A percentile compares a stretch with the other conserved stretches of the same genome.
These are phyloP conservation scores for Kitagawia praeruptora DNA, from an alignment of 129 eudicot genomes.

Conservation along the genomic window DNA sequence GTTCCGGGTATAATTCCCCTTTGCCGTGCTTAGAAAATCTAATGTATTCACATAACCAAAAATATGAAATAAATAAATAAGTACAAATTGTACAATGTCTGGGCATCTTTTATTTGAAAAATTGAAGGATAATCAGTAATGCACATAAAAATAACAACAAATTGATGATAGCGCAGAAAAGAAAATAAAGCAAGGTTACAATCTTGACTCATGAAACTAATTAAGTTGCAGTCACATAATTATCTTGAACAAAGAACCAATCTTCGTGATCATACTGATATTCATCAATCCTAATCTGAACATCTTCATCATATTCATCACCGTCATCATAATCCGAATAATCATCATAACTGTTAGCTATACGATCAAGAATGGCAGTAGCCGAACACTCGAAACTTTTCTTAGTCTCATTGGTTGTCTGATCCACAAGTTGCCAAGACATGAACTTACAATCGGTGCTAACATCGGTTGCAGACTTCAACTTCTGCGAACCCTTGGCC, in stretches of 20 bases:
- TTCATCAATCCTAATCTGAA: not conserved
- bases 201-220: not conserved
- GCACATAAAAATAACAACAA: not conserved
- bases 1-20: too few relatives aligned
- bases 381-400: not conserved
- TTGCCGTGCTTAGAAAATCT: too few relatives aligned
- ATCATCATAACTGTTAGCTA: not conserved
- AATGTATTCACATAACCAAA: too few relatives aligned
- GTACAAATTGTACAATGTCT: too few relatives aligned
- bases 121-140: not conserved
- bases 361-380: not conserved
- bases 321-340: not conserved
- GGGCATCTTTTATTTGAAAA: not conserved
- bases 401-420: not conserved
- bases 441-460: constrained; percentile 11
- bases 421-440: constrained; percentile 28
- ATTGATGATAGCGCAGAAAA: not conserved
- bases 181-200: not conserved
- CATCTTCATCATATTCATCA: not conserved
- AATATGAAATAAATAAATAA: too few relatives aligned
- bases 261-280: not conserved
- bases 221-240: not conserved
- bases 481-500: constrained; percentile 45
- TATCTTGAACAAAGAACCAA: not conserved
- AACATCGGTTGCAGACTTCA: constrained; percentile 21